phyloP scores from a whole-genome alignment of 306 rosid species.

The Vicia faba region DNA sequence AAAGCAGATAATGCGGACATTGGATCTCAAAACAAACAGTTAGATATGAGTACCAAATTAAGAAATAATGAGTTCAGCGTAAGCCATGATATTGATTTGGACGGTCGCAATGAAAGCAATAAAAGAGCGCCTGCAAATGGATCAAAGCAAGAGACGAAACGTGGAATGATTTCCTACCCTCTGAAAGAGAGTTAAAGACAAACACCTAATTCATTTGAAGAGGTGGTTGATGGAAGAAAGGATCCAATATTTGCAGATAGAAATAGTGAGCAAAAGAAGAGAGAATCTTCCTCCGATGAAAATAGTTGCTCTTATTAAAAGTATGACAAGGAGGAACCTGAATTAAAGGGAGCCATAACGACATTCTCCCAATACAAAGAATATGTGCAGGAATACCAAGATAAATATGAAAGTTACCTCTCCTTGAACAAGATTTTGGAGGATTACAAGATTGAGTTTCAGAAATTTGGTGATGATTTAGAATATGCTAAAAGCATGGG shows the following conservation, averaged over 20 bases:
- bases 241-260: constrained; percentile 64
- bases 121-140: constrained; percentile 55
- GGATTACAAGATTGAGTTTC: constrained; percentile 73
- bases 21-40: constrained; percentile 54
- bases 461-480: constrained; percentile 68
- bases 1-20: no score
- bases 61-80: constrained; percentile 57
- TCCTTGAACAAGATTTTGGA: constrained; percentile 86
- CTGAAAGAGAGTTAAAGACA: constrained; percentile 62
- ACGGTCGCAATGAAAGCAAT: constrained; percentile 70
- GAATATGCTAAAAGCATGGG: constrained; percentile 60
- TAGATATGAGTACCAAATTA: constrained; percentile 52
- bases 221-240: constrained; percentile 59
- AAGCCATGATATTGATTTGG: constrained; percentile 58
- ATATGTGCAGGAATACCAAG: no score
- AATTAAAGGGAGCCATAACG: no score
- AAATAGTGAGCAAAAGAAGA: constrained; percentile 73
- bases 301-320: constrained; percentile 94
- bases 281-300: constrained; percentile 97
- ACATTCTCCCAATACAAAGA: no score
- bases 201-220: constrained; percentile 54
- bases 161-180: constrained; percentile 49
- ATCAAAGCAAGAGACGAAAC: constrained; percentile 54
- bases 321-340: constrained; percentile 90
- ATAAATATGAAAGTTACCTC: no score